A percentile compares a stretch with the other conserved stretches of the same genome.
These are phyloP conservation scores for Rhodotorula sp. DNA, from an alignment of 1,284 basidiomycete genomes.

Conservation along the genomic window DNA sequence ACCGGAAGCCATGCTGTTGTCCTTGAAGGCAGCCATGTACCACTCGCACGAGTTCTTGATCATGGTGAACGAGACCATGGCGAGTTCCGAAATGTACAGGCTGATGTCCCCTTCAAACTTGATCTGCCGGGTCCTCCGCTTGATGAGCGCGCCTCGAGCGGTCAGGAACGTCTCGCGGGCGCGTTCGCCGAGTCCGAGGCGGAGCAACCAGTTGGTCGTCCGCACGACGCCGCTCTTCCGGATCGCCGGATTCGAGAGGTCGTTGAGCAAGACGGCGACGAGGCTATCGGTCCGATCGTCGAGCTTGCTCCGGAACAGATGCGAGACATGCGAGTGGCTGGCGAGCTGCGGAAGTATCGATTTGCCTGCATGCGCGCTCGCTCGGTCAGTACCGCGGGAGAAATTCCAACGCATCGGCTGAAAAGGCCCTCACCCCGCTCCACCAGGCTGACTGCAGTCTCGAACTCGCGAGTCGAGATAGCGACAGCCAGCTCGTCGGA, in stretches of 20 bases:
- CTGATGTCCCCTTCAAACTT: conserved; percentile 87
- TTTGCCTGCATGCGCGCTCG: conserved; percentile 21
- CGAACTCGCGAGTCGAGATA: conserved; percentile 86
- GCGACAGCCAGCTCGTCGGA: conserved; percentile 87
- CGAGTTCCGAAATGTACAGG: conserved; percentile 72
- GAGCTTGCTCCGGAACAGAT: conserved; percentile 57
- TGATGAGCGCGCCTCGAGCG: conserved; percentile 73
- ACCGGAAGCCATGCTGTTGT: conserved; percentile 90
- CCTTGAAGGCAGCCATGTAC: conserved; percentile 94
- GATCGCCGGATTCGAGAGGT: conserved; percentile 71
- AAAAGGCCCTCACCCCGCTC: conserved; percentile 64
- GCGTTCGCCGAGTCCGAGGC: conserved; percentile 72
- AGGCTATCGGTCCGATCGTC: conserved; percentile 68
- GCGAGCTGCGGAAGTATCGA: conserved; percentile 38
- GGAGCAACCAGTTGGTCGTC: conserved; percentile 69
- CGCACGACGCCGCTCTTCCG: conserved; percentile 73
- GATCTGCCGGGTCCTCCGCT: conserved; percentile 75
- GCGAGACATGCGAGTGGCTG: conserved; percentile 51
- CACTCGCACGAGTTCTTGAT: conserved; percentile 96
- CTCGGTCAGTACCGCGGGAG: background rate
- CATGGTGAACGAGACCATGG: conserved; percentile 79
- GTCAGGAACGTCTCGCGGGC: conserved; percentile 81
- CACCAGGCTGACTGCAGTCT: conserved; percentile 75
- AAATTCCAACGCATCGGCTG: conserved; percentile 28
- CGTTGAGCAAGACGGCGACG: conserved; percentile 67